These are phyloP conservation scores for Prunus mume DNA, from an alignment of 306 rosid genomes.

Conservation along the genomic window DNA sequence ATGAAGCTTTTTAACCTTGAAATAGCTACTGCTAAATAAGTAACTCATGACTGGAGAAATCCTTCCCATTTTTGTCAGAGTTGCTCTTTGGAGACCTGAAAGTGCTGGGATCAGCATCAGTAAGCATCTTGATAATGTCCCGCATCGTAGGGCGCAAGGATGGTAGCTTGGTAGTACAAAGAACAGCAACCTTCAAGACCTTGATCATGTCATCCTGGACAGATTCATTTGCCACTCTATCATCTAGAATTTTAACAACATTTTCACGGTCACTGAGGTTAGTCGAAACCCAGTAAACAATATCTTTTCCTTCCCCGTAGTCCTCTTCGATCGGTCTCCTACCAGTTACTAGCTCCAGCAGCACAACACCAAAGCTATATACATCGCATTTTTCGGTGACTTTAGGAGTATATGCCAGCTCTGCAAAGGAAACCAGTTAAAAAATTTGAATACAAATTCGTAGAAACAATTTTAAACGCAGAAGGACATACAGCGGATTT, in stretches of 20 bases:
- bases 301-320: conserved; percentile 88
- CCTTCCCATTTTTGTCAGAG: conserved; percentile 28
- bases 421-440: conserved; percentile 37
- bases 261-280: conserved; percentile 58
- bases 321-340: conserved; percentile 74
- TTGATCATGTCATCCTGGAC: conserved; percentile 60
- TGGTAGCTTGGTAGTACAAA: conserved; percentile 80
- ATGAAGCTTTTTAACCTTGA: neutral
- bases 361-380: conserved; percentile 88
- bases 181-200: conserved; percentile 71
- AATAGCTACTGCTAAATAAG: conserved; percentile 1
- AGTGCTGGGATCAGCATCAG: conserved; percentile 60
- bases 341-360: conserved; percentile 76
- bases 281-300: conserved; percentile 75
- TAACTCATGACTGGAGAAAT: conserved; percentile 21
- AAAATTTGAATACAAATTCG: neutral
- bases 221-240: conserved; percentile 42
- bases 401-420: conserved; percentile 75
- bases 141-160: conserved; percentile 88
- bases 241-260: conserved; percentile 57
- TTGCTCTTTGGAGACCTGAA: conserved; percentile 16
- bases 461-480: neutral
- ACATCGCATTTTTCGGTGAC: conserved; percentile 84
- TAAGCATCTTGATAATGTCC: conserved; percentile 80
- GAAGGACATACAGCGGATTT: neutral